Base-by-base conservation (phyloP, 371 early-diverging fungal species). In the Apophysomyces ossiformis region DNA sequence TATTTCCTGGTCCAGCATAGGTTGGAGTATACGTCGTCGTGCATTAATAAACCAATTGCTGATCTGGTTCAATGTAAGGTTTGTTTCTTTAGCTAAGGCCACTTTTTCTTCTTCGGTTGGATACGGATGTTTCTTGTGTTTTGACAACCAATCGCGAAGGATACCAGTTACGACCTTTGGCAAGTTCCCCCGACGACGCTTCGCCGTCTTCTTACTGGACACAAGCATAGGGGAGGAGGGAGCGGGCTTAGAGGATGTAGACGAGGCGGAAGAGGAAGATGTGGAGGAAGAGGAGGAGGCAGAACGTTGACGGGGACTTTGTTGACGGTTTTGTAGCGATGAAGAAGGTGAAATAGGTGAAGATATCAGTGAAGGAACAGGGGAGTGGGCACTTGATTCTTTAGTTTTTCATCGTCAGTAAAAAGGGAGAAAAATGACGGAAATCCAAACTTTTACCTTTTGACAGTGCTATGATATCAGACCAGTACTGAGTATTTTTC, bases 21-120 rank as follows among this genome's bases (percentile, higher is more conserved):
- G 83, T 47, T 84, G 80, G 63, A 85, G 50, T 21, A 85, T 85
- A 59, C 94, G 85, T 68, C 95, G 74, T 37, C 95, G 71, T 0
- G 94, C 93, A 76, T 95, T 95, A 61, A 95, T 93, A 69, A 69
- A 69, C 69, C 69, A 69, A 56, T 69, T 69, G 26, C 60, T 59
- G 37, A 69, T 65, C 45, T 69, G 69, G 26, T 87, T 87, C 61
- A 89, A 63, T 6, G 81, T 87, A 60, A 95, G 69, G 13, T 87
- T 88, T 0, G 93, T 93, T 18, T 84, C 78, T 45, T 77, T 70
- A 0, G 86, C 83, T 44, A 93, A 76, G 37, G 69, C 68, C 47
- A 76, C 77, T 73, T 95, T 95, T 64, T 93, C 90, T 13, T 87
- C 88, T 65, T 93, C 93, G 35, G 85, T 88, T 1, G 95, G 95